Evolutionary conservation across 352 stramenopile genomes (phyloP), one percentile per base, ranked within the genome.

Genomic region (Globisporangium echinulatum): DNA sequence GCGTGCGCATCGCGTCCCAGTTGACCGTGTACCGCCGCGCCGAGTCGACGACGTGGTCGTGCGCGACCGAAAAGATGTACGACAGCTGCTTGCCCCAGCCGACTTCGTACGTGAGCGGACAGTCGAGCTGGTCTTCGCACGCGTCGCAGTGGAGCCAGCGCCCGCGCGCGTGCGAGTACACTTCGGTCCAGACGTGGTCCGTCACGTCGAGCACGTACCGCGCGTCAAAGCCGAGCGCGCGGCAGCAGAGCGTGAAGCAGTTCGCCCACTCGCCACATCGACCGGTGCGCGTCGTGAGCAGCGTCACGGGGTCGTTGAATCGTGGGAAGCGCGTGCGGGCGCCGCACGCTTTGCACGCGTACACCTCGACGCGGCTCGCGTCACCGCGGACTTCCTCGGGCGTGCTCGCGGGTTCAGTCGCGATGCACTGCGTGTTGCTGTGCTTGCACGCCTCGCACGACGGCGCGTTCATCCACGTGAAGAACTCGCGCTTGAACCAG

Each of bases 171-270:
- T 85, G 62, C 11, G 75, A 90, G 65, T 90, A 97, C 14, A 97
- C 87, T 73, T 98, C 95, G 9, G 82, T 95, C 95, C 95, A 98
- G 7, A 98, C 90, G 62, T 98, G 95, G 63, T 98, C 95, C 0
- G 92, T 98, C 19, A 97, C 87, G 72, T 98, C 95, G 7, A 96
- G 64, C 6, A 98, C 85, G 51, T 98, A 97, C 10, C 92, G 88
- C 37, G 87, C 82, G 59, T 97, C 89, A 33, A 96, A 96, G 5
- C 90, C 89, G 70, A 97, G 84, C 1, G 92, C 80, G 14, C 85
- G 79, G 44, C 87, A 96, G 59, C 88, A 90, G 0, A 97, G 76
- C 8, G 85, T 96, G 63, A 98, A 98, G 61, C 86, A 96, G 57
- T 98, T 98, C 19, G 92, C 92, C 85, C 86, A 98, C 64, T 98